Evolutionary conservation across 441 rosid species (phyloP), one percentile per base, ranked within the genome.

Genomic region (Melastoma candidum): DNA sequence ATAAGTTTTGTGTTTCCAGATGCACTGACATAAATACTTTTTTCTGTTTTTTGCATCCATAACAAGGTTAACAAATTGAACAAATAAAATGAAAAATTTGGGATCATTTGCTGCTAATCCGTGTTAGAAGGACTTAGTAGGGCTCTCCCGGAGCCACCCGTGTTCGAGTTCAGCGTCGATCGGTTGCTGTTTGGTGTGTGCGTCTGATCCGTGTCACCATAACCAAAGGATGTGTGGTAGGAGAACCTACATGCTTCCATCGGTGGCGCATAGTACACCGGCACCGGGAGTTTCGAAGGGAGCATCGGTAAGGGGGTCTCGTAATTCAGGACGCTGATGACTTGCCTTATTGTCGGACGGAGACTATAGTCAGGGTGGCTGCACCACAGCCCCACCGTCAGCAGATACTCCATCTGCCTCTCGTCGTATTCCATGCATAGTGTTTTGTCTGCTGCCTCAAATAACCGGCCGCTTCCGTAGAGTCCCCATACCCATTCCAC

Each of bases 401-500:
- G 55, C 64, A 86, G 68, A 61, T 74, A 66, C 51, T 77, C 83
- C 36, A 77, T 56, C 65, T 87, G 73, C 55, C 32, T 29, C 60
- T 67, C 76, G 10, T 78, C 81, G 3, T 69, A 77, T 14, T 66
- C 83, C 12, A 24, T 12, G 3, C 48, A 49, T 1, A 87, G 29
- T 36, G 61, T 66, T 17, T 61, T 51, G 49, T 87, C 96, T 0
- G 65, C 71, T 1, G 77, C 83, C 63, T 69, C 63, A 26, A 75
- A 54, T 26, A 79, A 10, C 46, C 68, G 66, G 12, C 78, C 68
- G 58, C 56, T 49, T 7, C 94, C 96, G 41, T 84, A 87, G 3
- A 78, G 67, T 26, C 76, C 78, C 90, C 90, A 87, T 0, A 82
- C 83, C 84, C 75, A 78, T 67, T 87, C 86, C 48, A 82, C 71